These are phyloP conservation scores for Rhizopus sp. DNA, from an alignment of 371 early-diverging fungal species.

Conservation along the genomic window DNA sequence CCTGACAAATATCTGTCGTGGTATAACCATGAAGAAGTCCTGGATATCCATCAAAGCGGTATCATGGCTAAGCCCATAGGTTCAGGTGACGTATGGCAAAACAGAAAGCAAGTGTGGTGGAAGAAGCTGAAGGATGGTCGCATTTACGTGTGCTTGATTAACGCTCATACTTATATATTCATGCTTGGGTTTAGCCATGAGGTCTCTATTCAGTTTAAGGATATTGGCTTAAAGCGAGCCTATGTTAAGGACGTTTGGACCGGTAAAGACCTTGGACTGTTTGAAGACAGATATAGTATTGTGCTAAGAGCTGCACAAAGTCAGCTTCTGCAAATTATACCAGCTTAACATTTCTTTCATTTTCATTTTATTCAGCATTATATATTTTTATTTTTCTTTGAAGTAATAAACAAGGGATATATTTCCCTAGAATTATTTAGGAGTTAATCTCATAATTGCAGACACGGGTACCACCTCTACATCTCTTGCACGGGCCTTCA, in stretches of 20 bases:
- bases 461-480: slow-evolving; percentile 57
- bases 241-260: slow-evolving; percentile 41
- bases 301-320: slow-evolving; percentile 25
- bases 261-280: slow-evolving; percentile 26
- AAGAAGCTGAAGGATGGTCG: slow-evolving; percentile 41
- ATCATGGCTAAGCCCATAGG: slow-evolving; percentile 47
- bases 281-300: slow-evolving; percentile 21
- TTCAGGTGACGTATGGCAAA: slow-evolving; percentile 41
- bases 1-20: slow-evolving; percentile 40
- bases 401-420: too few species aligned
- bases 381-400: too few species aligned
- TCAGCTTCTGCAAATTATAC: slow-evolving; percentile 24
- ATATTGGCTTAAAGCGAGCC: slow-evolving; percentile 25
- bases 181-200: slow-evolving; percentile 40
- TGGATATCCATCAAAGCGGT: slow-evolving; percentile 46
- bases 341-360: slow-evolving; percentile 7
- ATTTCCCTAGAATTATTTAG: slow-evolving; percentile 1
- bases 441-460: slow-evolving; percentile 42
- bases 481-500: slow-evolving; percentile 66
- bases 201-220: slow-evolving; percentile 26
- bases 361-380: background rate
- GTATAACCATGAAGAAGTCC: slow-evolving; percentile 39
- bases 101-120: slow-evolving; percentile 50
- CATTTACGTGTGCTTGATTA: slow-evolving; percentile 38
- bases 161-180: slow-evolving; percentile 40